Conservation (phyloP, 345 rosid genomes). For the Eucalyptus sp. region DNA sequence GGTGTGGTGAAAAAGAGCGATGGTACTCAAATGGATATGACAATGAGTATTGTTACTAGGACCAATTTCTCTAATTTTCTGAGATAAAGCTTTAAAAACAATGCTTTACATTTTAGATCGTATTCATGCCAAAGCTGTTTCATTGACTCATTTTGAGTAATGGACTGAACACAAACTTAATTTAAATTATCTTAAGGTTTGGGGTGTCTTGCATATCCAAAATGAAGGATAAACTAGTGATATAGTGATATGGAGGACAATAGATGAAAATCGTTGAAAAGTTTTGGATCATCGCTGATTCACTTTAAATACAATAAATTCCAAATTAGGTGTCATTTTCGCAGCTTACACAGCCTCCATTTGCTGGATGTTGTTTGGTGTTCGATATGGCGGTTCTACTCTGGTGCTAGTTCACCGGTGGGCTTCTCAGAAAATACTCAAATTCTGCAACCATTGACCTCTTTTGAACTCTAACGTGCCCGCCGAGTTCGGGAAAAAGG, state of each 20-base stretch:
- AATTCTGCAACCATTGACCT: neutral
- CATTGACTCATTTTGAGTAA: too few relatives aligned
- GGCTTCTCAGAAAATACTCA: neutral
- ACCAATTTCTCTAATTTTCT: too few relatives aligned
- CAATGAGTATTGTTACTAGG: too few relatives aligned
- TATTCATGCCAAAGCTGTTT: neutral
- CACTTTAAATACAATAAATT: too few relatives aligned
- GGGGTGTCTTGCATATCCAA: neutral
- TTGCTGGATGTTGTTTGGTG: neutral
- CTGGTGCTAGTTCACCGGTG: neutral
- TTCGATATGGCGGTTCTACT: neutral
- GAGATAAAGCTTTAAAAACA: too few relatives aligned
- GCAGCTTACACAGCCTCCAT: neutral
- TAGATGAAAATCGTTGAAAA: neutral
- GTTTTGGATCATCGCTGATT: too few relatives aligned
- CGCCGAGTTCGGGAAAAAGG: neutral
- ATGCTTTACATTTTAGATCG: too few relatives aligned
- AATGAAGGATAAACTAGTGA: neutral
- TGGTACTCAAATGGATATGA: too few relatives aligned
- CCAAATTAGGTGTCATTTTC: neutral
- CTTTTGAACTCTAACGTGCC: neutral
- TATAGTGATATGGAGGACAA: too few relatives aligned
- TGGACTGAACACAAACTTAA: too few relatives aligned
- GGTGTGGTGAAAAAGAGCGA: neutral
- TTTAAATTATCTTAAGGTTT: neutral